Percentiles rank a stretch among this genome's conserved stretches.
Evolutionary conservation across 108 stramenopile species (phyloP).

Genomic region (Skeletonema potamos): DNA sequence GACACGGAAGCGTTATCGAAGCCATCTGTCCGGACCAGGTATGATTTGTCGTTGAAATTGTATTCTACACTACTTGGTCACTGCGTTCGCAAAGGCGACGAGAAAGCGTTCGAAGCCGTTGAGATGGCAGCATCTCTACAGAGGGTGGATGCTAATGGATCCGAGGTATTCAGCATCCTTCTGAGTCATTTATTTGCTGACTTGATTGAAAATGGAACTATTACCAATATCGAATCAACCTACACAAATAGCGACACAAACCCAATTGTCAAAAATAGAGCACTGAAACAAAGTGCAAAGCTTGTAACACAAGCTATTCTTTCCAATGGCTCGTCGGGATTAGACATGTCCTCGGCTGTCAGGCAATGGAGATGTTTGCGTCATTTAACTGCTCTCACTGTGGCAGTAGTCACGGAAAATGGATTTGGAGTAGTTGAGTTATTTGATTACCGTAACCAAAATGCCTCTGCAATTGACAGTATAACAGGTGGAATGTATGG

Average conservation of each 20-base stretch:
- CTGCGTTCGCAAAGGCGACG: slow-evolving; percentile 68
- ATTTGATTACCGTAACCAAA: slow-evolving; percentile 57
- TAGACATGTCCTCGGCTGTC: slow-evolving; percentile 70
- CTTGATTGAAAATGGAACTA: slow-evolving; percentile 66
- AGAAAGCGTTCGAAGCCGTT: slow-evolving; percentile 64
- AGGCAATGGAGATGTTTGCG: slow-evolving; percentile 76
- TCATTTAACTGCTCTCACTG: slow-evolving; percentile 63
- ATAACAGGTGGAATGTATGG: slow-evolving; percentile 68
- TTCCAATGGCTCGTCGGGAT: slow-evolving; percentile 56
- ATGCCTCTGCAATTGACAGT: slow-evolving; percentile 51
- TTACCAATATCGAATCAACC: slow-evolving; percentile 40
- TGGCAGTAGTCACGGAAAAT: slow-evolving; percentile 63
- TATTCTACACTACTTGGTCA: slow-evolving; percentile 76
- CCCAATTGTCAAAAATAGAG: slow-evolving; percentile 36
- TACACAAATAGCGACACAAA: slow-evolving; percentile 36
- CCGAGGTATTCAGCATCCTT: slow-evolving; percentile 68
- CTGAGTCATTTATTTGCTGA: slow-evolving; percentile 76
- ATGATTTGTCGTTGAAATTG: slow-evolving; percentile 75
- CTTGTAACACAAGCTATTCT: slow-evolving; percentile 80
- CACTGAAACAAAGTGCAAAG: slow-evolving; percentile 70
- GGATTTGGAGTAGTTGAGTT: slow-evolving; percentile 67
- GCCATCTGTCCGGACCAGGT: slow-evolving; percentile 48
- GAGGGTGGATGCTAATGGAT: slow-evolving; percentile 71
- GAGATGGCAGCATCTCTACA: slow-evolving; percentile 82
- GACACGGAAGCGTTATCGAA: slow-evolving; percentile 32